These are phyloP conservation scores for Umbelopsis sp. DNA, from an alignment of 371 early-diverging fungal species.

Conservation along the genomic window DNA sequence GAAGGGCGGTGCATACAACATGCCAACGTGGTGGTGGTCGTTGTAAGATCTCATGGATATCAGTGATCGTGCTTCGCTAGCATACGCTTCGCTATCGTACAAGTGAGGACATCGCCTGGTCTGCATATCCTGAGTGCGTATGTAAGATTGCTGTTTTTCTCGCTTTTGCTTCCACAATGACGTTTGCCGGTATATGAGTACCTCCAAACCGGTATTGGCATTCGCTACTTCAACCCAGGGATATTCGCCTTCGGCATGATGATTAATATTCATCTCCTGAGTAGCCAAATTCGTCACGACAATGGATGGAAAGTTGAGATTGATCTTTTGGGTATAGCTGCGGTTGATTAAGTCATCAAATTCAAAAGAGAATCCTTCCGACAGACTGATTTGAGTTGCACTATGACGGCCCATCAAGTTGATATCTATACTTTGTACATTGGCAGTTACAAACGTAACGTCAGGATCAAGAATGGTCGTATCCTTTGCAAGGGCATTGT, in stretches of 20 bases:
- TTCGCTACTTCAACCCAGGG: constrained; percentile 80
- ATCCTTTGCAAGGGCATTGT: constrained; percentile 60
- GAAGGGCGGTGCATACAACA: constrained; percentile 63
- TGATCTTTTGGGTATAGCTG: constrained; percentile 61
- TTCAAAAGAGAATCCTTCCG: constrained; percentile 62
- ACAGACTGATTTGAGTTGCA: constrained; percentile 56
- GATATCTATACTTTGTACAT: constrained; percentile 63
- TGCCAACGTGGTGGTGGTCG: constrained; percentile 57
- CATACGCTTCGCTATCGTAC: constrained; percentile 43
- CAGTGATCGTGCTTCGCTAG: not conserved
- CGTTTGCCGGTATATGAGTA: constrained; percentile 63
- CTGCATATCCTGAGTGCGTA: constrained; percentile 66
- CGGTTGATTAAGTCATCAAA: constrained; percentile 72
- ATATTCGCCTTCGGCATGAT: constrained; percentile 27
- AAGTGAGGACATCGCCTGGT: constrained; percentile 69
- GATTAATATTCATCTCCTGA: constrained; percentile 30
- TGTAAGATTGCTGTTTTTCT: constrained; percentile 63
- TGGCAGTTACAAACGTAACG: constrained; percentile 66
- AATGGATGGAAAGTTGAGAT: constrained; percentile 66
- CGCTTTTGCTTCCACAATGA: constrained; percentile 61
- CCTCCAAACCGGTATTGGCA: constrained; percentile 59
- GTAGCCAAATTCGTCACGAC: constrained; percentile 59
- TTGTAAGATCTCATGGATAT: constrained; percentile 20
- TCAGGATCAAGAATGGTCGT: constrained; percentile 56
- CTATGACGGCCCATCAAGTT: constrained; percentile 67